These are phyloP conservation scores for Solanum microdontum DNA, from an alignment of 257 asterid species.

Conservation along the genomic window DNA sequence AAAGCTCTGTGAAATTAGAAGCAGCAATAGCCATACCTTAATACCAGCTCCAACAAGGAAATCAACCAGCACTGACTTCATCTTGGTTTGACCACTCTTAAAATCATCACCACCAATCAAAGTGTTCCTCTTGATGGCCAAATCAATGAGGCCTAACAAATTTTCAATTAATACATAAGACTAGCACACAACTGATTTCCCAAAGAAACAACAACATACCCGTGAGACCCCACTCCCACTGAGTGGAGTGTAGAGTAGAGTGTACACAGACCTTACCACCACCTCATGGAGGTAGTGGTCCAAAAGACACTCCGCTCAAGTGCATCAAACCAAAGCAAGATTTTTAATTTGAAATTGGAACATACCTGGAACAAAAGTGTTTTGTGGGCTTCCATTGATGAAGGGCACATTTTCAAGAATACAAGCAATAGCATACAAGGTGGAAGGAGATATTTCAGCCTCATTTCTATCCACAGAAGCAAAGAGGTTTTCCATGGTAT, in stretches of 20 bases:
- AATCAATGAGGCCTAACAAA: conserved; percentile 57
- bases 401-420: conserved; percentile 73
- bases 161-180: not conserved
- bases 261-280: too few species aligned
- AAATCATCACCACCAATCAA: conserved; percentile 96
- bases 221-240: too few species aligned
- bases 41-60: conserved; percentile 99
- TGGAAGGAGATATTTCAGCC: conserved; percentile 82
- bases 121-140: conserved; percentile 72
- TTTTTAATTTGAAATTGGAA: not conserved
- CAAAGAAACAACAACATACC: not conserved
- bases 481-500: conserved; percentile 63
- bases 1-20: not conserved
- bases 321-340: not conserved
- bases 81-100: conserved; percentile 98
- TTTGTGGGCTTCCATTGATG: conserved; percentile 96
- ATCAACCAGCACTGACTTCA: conserved; percentile 95
- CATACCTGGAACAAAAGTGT: conserved; percentile 92
- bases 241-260: too few species aligned
- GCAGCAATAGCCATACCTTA: conserved; percentile 36
- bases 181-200: not conserved
- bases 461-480: conserved; percentile 75
- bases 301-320: too few species aligned
- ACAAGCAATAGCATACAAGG: conserved; percentile 70
- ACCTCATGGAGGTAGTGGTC: too few species aligned